A percentile compares a stretch with the other conserved stretches of the same genome.
Evolutionary conservation across 441 rosid species (phyloP).

Genomic region (Jatropha multifida): DNA sequence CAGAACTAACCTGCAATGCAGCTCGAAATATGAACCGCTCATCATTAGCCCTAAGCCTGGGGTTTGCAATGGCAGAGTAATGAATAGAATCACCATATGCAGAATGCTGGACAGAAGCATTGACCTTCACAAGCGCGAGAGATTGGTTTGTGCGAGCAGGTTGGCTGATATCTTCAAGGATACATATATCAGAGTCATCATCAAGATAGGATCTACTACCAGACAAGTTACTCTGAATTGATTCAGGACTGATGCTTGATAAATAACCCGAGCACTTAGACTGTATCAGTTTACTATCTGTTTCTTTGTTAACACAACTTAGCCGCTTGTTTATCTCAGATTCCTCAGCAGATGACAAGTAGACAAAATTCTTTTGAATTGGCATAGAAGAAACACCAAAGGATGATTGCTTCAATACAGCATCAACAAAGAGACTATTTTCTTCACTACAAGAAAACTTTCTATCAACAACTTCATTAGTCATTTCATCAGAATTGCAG

Average conservation of each 20-base stretch:
- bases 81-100: constrained; percentile 29
- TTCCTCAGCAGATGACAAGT: constrained; percentile 31
- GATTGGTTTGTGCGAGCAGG: constrained; percentile 34
- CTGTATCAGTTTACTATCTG: constrained; percentile 35
- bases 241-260: constrained; percentile 62
- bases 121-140: constrained; percentile 14
- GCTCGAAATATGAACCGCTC: constrained; percentile 59
- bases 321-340: constrained; percentile 33
- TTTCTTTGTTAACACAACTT: constrained; percentile 35
- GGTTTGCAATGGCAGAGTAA: constrained; percentile 40
- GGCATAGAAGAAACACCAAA: constrained; percentile 29
- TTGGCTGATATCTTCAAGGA: constrained; percentile 74
- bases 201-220: constrained; percentile 55
- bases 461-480: constrained; percentile 22
- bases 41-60: constrained; percentile 46
- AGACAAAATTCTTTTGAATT: constrained; percentile 23
- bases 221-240: constrained; percentile 65
- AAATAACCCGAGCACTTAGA: constrained; percentile 35
- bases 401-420: constrained; percentile 34
- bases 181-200: constrained; percentile 74
- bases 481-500: constrained; percentile 33
- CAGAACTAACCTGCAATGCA: constrained; percentile 76
- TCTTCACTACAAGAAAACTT: constrained; percentile 25
- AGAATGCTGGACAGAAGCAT: constrained; percentile 29
- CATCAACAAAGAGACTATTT: constrained; percentile 29